These are phyloP conservation scores for Vicia villosa DNA, from an alignment of 306 rosid species.

Conservation along the genomic window DNA sequence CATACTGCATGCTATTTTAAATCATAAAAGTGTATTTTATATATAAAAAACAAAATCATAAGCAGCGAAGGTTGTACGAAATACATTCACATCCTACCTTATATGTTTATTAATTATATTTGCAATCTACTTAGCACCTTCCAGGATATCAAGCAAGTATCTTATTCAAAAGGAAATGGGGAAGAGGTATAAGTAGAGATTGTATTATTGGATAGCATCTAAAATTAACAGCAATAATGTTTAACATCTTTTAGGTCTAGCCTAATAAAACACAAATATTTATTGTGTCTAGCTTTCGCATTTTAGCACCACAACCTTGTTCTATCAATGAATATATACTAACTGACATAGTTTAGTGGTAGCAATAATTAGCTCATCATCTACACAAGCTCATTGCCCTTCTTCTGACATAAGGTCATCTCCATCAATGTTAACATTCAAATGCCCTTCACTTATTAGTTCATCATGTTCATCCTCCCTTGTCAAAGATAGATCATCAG, in stretches of 20 bases:
- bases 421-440: too few species aligned
- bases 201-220: conserved; percentile 11
- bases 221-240: neutral
- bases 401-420: too few species aligned
- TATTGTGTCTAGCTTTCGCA: conserved; percentile 4
- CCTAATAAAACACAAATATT: neutral
- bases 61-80: neutral
- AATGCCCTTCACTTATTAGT: too few species aligned
- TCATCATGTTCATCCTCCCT: too few species aligned
- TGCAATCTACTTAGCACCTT: conserved; percentile 22
- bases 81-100: neutral
- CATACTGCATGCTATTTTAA: too few species aligned
- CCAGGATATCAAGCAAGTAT: neutral
- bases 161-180: neutral
- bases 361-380: too few species aligned
- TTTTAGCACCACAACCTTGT: conserved; percentile 5
- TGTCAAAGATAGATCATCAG: too few species aligned
- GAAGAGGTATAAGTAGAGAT: conserved; percentile 1
- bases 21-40: too few species aligned
- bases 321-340: conserved; percentile 10
- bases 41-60: too few species aligned
- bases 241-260: neutral
- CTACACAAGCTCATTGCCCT: too few species aligned
- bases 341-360: neutral
- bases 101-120: neutral